Conservation (phyloP, 2,329 filamentous ascomycete species). For the Cercospora sojina region DNA sequence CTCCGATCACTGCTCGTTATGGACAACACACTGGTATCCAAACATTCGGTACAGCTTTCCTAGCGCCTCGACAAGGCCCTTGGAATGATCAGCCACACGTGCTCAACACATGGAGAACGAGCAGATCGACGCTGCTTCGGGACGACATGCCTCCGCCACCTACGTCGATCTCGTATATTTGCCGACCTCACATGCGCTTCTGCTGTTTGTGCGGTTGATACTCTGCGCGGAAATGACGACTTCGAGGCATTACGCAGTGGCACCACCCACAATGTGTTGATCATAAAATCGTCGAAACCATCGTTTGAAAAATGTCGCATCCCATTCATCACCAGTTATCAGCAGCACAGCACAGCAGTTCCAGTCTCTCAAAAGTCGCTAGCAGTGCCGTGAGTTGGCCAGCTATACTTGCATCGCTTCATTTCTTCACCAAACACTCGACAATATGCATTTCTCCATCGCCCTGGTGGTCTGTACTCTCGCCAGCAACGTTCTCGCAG, state of each 20-base stretch:
- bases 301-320: neutral
- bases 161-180: neutral
- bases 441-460: constrained; percentile 24
- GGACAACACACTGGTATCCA: neutral
- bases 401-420: neutral
- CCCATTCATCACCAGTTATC: neutral
- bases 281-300: neutral
- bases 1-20: neutral
- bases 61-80: neutral
- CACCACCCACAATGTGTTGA: neutral
- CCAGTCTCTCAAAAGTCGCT: neutral
- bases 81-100: neutral
- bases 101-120: neutral
- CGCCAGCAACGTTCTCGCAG: constrained; percentile 16
- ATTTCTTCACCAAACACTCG: neutral
- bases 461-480: constrained; percentile 20
- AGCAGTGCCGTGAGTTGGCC: neutral
- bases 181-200: neutral
- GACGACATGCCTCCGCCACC: neutral
- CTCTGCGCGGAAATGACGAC: neutral
- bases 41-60: neutral
- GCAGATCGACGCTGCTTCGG: neutral
- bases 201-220: neutral
- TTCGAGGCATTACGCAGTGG: neutral
- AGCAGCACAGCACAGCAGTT: neutral